These are phyloP conservation scores for Cinnamomum micranthum DNA, from an alignment of 164 flowering plant species.

Conservation along the genomic window DNA sequence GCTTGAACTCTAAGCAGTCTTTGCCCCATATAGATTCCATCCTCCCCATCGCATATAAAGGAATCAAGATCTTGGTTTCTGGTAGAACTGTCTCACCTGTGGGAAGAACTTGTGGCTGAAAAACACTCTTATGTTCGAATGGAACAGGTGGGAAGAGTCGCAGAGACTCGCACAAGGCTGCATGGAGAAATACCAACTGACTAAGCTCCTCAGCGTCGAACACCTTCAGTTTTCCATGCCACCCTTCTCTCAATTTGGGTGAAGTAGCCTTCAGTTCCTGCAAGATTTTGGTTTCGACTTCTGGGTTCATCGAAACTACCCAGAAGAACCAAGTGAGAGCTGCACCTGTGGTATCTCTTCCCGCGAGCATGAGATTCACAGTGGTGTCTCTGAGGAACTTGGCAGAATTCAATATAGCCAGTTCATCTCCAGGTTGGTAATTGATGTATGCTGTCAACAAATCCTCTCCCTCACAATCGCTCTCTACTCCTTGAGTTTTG, in stretches of 20 bases:
- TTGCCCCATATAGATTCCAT: constrained; percentile 40
- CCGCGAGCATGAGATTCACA: constrained; percentile 14
- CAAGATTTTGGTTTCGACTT: background rate
- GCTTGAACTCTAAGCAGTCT: constrained; percentile 35
- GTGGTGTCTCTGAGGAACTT: constrained; percentile 12
- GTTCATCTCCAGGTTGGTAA: background rate
- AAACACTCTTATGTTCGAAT: constrained; percentile 22
- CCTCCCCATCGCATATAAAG: constrained; percentile 32
- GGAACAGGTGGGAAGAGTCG: constrained; percentile 34
- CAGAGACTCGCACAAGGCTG: constrained; percentile 34
- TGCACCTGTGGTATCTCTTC: constrained; percentile 10
- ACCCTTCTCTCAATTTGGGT: background rate
- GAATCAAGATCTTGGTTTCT: constrained; percentile 19
- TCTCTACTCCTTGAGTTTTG: background rate
- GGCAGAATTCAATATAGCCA: background rate
- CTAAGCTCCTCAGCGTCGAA: constrained; percentile 20
- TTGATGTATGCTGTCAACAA: constrained; percentile 15
- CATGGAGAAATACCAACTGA: constrained; percentile 30
- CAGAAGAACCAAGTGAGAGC: constrained; percentile 19
- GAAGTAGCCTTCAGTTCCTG: background rate
- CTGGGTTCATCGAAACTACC: constrained; percentile 5
- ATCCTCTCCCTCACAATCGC: background rate
- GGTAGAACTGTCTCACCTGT: constrained; percentile 20
- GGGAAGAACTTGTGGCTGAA: constrained; percentile 22
- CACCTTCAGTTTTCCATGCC: background rate